Evolutionary conservation across 148 eudicot genomes (phyloP), one percentile per base, ranked within the genome.

Genomic region (Suaeda aralocaspica): DNA sequence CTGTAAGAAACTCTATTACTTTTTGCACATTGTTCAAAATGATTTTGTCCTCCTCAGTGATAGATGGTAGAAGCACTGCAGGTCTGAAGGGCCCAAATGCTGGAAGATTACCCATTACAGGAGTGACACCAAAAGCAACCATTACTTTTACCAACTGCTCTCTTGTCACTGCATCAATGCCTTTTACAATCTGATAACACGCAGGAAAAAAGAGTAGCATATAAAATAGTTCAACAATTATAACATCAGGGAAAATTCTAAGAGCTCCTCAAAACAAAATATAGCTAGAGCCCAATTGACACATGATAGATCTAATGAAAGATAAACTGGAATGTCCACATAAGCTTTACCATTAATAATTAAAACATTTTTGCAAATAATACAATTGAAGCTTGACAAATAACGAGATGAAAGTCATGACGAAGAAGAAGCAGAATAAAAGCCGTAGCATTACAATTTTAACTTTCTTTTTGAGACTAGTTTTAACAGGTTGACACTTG

Each of bases 131-230:
- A 57, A 89, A 70, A 72, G 72, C 49, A 64, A 89, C 79, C 83
- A 81, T 76, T 73, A 84, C 42, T 57, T 83, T 84, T 66, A 94
- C 89, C 68, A 94, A 72, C 78, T 94, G 99, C 77, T 94, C 93
- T 82, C 99, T 91, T 1, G 93, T 72, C 59, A 94, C 80, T 25
- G 99, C 99, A 82, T 94, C 99, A 65, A 94, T 91, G 71, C 96
- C 97, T 79, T 94, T 94, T 75, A 94, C 99, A 74, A 94, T 80
- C 99, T 94, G 85, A 22, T 74, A 46, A 72, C 67, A 74, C 74
- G 15, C 2, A 59, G 24, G n/a, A 68, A 12, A 45, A 52, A 66
- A 33, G 67, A 76, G 31, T 28, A 29, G 14, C 41, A n/a, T 12
- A 61, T 51, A 45, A 31, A 52, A 65, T 5, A 44, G 41, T 65